Evolutionary conservation across 805 yeast species (phyloP).

Genomic region (Pichia sporocuriosa): DNA sequence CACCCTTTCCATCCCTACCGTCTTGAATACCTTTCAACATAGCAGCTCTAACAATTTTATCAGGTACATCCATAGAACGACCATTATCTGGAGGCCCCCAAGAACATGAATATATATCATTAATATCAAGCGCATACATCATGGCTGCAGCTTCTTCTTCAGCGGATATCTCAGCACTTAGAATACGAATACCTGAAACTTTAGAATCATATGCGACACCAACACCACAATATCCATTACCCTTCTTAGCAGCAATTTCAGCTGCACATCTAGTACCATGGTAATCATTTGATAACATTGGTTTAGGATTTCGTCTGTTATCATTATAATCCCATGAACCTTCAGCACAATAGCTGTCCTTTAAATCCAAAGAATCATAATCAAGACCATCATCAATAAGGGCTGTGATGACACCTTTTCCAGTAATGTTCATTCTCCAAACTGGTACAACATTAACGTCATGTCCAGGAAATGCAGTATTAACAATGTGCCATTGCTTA

Average conservation of each 20-base stretch:
- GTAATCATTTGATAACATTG: constrained; percentile 71
- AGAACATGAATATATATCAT: constrained; percentile 93
- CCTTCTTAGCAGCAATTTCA: constrained; percentile 83
- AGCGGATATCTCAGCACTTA: constrained; percentile 70
- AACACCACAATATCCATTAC: constrained; percentile 83
- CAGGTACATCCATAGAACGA: constrained; percentile 77
- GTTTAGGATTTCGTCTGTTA: constrained; percentile 68
- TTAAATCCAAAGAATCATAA: constrained; percentile 66
- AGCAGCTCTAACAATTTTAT: constrained; percentile 68
- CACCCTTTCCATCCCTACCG: constrained; percentile 77
- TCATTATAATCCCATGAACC: constrained; percentile 96
- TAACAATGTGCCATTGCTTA: constrained; percentile 89
- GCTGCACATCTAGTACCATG: constrained; percentile 99
- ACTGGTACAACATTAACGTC: constrained; percentile 83
- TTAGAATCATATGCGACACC: constrained; percentile 90
- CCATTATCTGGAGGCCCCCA: constrained; percentile 99
- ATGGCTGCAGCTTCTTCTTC: constrained; percentile 91
- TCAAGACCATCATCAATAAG: constrained; percentile 94
- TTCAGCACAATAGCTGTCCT: constrained; percentile 55
- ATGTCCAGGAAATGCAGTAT: constrained; percentile 63
- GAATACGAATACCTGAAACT: constrained; percentile 84
- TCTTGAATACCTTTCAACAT: constrained; percentile 76
- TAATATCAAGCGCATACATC: constrained; percentile 69
- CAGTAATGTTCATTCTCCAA: constrained; percentile 79
- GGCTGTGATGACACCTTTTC: constrained; percentile 77